Conservation (phyloP, 495 filamentous ascomycete genomes). For the Podospora pseudoanserina region DNA sequence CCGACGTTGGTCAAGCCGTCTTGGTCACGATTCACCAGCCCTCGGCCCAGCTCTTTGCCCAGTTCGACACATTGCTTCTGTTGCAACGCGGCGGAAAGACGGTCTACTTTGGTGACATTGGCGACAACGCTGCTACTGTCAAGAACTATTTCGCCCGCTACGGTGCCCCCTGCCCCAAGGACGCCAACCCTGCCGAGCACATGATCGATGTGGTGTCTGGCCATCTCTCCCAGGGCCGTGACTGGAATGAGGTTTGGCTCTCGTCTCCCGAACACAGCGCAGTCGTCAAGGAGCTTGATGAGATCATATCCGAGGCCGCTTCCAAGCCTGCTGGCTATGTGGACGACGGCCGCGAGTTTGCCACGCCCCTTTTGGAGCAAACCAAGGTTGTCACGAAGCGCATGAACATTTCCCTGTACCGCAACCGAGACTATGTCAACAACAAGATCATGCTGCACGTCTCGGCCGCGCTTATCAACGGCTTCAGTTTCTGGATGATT, state of each 20-base stretch:
- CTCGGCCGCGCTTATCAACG: conserved; percentile 58
- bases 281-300: conserved; percentile 60
- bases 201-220: conserved; percentile 83
- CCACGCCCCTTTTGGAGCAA: conserved; percentile 37
- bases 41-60: conserved; percentile 63
- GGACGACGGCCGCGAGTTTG: conserved; percentile 35
- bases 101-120: conserved; percentile 64
- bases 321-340: conserved; percentile 20
- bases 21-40: conserved; percentile 76
- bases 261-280: conserved; percentile 59
- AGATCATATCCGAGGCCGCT: conserved; percentile 47
- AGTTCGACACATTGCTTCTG: conserved; percentile 69
- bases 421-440: conserved; percentile 67
- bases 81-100: conserved; percentile 63
- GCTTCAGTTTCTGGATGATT: conserved; percentile 72
- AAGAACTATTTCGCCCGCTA: conserved; percentile 55
- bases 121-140: conserved; percentile 37
- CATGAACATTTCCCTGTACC: conserved; percentile 71
- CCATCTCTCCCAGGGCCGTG: conserved; percentile 48
- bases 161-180: conserved; percentile 60
- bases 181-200: conserved; percentile 75
- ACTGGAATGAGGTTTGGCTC: conserved; percentile 78
- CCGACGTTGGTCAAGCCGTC: conserved; percentile 68
- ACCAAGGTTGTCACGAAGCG: conserved; percentile 46
- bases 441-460: conserved; percentile 49